These are phyloP conservation scores for Collybia nuda DNA, from an alignment of 768 basidiomycete species.

Conservation along the genomic window DNA sequence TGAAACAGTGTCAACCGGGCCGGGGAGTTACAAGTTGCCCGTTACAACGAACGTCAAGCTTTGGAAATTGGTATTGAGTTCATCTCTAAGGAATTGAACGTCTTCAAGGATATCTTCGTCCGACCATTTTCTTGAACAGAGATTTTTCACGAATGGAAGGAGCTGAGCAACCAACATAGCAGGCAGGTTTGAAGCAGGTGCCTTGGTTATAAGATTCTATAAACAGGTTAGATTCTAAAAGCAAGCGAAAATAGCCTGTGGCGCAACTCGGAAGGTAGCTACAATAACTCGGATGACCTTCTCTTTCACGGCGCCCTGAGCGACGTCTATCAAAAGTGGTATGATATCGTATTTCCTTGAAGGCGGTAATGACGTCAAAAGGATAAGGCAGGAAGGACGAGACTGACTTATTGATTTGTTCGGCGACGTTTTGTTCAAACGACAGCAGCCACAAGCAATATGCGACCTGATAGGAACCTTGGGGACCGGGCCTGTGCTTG, in stretches of 20 bases:
- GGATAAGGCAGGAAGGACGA: background rate
- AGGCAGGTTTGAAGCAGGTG: constrained; percentile 85
- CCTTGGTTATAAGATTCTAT: constrained; percentile 88
- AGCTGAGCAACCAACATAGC: constrained; percentile 90
- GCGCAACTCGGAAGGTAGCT: constrained; percentile 80
- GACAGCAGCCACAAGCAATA: constrained; percentile 94
- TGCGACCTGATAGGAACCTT: constrained; percentile 93
- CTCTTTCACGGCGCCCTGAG: constrained; percentile 91
- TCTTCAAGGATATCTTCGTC: constrained; percentile 97
- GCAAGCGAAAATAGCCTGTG: background rate
- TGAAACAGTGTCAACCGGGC: background rate
- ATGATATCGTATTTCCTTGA: constrained; percentile 86
- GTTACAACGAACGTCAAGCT: constrained; percentile 74
- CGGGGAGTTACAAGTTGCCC: background rate
- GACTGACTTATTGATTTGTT: constrained; percentile 82
- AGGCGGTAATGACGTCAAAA: background rate
- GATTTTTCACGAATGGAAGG: constrained; percentile 83
- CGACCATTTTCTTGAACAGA: constrained; percentile 83
- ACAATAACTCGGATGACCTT: constrained; percentile 94
- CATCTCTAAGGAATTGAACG: constrained; percentile 82
- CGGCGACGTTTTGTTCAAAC: constrained; percentile 84
- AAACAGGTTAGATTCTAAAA: constrained; percentile 9
- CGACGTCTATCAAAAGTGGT: constrained; percentile 78
- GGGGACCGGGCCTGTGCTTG: constrained; percentile 78
- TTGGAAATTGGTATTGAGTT: constrained; percentile 82